phyloP scores from a whole-genome alignment of 441 rosid species.

The Lepidium campestre region DNA sequence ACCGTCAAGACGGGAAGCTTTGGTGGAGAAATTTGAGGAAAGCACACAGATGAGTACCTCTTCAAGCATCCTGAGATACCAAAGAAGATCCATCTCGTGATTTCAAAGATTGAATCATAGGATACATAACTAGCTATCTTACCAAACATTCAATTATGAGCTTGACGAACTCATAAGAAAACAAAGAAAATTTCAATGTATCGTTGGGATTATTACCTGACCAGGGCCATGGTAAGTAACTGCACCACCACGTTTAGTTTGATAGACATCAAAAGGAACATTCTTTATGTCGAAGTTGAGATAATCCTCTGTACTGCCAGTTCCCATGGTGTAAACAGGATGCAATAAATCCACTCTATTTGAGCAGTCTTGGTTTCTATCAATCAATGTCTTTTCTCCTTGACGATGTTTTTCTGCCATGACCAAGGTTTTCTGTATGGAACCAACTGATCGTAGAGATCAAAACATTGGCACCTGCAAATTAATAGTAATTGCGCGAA shows the following conservation, averaged over 20 bases:
- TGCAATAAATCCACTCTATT: slow-evolving; percentile 59
- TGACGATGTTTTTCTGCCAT: slow-evolving; percentile 60
- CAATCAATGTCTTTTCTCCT: slow-evolving; percentile 48
- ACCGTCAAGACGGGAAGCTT: slow-evolving; percentile 68
- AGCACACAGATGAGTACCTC: slow-evolving; percentile 77
- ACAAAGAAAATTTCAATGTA: neutral
- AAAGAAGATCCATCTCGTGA: slow-evolving; percentile 94
- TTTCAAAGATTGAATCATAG: slow-evolving; percentile 77
- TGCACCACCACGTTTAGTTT: slow-evolving; percentile 87
- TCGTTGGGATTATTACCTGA: slow-evolving; percentile 44
- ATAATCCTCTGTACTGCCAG: slow-evolving; percentile 47
- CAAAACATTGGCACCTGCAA: slow-evolving; percentile 28
- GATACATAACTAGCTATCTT: slow-evolving; percentile 79
- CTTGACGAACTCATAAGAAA: neutral
- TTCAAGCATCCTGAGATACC: slow-evolving; percentile 87
- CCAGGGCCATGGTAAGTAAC: slow-evolving; percentile 96
- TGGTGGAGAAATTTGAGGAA: slow-evolving; percentile 55
- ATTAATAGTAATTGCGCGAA: neutral
- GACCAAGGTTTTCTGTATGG: slow-evolving; percentile 62
- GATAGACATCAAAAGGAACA: slow-evolving; percentile 68
- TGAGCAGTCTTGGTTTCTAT: slow-evolving; percentile 50
- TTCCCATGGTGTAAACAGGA: slow-evolving; percentile 77
- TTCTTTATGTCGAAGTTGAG: slow-evolving; percentile 55
- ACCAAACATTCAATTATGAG: slow-evolving; percentile 1
- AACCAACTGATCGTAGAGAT: slow-evolving; percentile 22